These are phyloP conservation scores for Rhytidiadelphus loreus DNA, from an alignment of 225 moss, liverwort and hornwort species.

Conservation along the genomic window DNA sequence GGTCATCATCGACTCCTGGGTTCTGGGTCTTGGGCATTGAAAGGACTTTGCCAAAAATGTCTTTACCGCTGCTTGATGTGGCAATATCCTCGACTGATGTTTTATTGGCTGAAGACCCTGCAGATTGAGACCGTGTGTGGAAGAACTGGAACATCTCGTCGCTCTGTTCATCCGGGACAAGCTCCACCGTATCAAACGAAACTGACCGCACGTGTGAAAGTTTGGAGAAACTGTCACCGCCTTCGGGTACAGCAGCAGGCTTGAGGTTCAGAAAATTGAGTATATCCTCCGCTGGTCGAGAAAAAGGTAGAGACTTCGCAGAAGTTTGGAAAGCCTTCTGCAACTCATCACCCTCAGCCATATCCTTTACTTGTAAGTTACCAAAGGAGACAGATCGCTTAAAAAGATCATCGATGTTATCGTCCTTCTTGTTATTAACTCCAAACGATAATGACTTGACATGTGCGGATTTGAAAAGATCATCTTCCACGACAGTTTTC, in stretches of 20 bases:
- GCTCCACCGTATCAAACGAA: conserved; percentile 32
- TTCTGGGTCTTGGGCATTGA: background rate
- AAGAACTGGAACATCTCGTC: conserved; percentile 57
- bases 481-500: background rate
- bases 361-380: conserved; percentile 2
- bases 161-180: conserved; percentile 35
- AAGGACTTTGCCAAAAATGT: background rate
- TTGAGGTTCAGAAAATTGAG: conserved; percentile 40
- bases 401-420: conserved; percentile 15
- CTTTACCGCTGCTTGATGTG: background rate
- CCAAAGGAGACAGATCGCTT: conserved; percentile 22
- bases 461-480: conserved; percentile 4
- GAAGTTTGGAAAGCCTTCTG: conserved; percentile 16
- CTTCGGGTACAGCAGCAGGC: conserved; percentile 7
- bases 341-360: conserved; percentile 12
- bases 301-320: background rate
- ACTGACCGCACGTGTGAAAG: conserved; percentile 16
- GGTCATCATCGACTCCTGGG: conserved; percentile 3
- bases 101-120: conserved; percentile 9
- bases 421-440: conserved; percentile 1
- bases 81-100: background rate
- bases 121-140: conserved; percentile 39
- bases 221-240: background rate
- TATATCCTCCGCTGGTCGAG: conserved; percentile 18
- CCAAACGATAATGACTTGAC: conserved; percentile 26